phyloP scores from a whole-genome alignment of 148 eudicot species.

The Polygonum aviculare region DNA sequence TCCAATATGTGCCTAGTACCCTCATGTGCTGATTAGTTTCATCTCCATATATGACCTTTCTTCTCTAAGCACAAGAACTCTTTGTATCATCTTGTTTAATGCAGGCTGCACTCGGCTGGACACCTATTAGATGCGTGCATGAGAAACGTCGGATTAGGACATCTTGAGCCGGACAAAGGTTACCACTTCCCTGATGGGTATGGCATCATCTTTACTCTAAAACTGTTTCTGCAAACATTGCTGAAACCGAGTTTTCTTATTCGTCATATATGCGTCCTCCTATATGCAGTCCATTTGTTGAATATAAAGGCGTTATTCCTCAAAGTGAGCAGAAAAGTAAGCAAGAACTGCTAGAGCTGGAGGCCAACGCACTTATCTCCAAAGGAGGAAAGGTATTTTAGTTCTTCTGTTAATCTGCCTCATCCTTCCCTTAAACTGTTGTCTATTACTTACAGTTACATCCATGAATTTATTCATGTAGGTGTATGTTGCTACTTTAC shows the following conservation, averaged over 20 bases:
- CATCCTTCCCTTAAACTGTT: not conserved
- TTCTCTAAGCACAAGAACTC: too few relatives aligned
- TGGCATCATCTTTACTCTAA: not conserved
- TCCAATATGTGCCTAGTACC: too few relatives aligned
- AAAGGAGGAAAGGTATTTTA: slow-evolving; percentile 55
- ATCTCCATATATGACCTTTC: too few relatives aligned
- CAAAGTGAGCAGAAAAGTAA: slow-evolving; percentile 51
- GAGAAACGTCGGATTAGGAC: slow-evolving; percentile 56
- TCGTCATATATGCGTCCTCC: not conserved
- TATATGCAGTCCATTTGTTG: slow-evolving; percentile 62
- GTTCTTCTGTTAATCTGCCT: not conserved
- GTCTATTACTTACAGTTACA: not conserved
- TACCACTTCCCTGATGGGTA: slow-evolving; percentile 89
- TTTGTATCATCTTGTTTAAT: not conserved
- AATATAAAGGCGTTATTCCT: slow-evolving; percentile 66
- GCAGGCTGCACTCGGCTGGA: slow-evolving; percentile 89
- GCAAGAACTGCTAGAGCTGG: slow-evolving; percentile 46
- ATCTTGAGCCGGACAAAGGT: slow-evolving; percentile 64
- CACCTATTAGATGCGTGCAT: slow-evolving; percentile 70
- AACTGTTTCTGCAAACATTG: not conserved
- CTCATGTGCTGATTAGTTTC: too few relatives aligned
- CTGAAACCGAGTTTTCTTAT: not conserved
- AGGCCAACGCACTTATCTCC: slow-evolving; percentile 46
- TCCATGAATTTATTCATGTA: slow-evolving; percentile 14
- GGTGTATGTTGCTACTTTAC: slow-evolving; percentile 45